Evolutionary conservation across 2,329 filamentous ascomycete genomes (phyloP).

Genomic region (Elsinoe batatas): DNA sequence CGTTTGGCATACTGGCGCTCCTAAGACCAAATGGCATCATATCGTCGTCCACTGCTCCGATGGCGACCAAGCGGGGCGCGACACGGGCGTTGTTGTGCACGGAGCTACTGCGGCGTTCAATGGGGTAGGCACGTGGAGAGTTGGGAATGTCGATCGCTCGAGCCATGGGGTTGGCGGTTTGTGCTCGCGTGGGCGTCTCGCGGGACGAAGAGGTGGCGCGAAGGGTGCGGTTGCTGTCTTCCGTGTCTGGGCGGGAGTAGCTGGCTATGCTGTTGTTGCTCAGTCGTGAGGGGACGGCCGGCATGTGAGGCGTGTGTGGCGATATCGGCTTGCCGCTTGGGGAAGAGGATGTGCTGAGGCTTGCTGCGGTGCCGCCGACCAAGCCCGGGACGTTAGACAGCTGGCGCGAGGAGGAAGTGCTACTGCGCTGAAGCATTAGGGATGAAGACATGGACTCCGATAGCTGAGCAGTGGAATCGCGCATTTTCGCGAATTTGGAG

Average conservation of each 20-base stretch:
- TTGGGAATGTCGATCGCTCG: constrained; percentile 65
- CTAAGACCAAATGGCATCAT: constrained; percentile 52
- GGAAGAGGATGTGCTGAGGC: constrained; percentile 75
- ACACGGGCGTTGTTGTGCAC: constrained; percentile 53
- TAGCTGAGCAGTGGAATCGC: constrained; percentile 76
- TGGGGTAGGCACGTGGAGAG: constrained; percentile 49
- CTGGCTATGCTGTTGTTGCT: constrained; percentile 70
- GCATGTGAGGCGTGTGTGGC: constrained; percentile 83
- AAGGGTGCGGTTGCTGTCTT: constrained; percentile 13
- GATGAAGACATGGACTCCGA: constrained; percentile 93
- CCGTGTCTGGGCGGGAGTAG: constrained; percentile 12
- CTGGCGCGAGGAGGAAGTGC: constrained; percentile 66
- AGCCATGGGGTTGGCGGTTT: constrained; percentile 25
- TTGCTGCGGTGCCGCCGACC: constrained; percentile 46
- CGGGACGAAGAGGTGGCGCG: neutral
- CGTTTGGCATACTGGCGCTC: constrained; percentile 59
- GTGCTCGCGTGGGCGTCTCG: neutral
- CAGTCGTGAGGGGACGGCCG: constrained; percentile 84
- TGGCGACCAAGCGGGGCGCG: constrained; percentile 34
- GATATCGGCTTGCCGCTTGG: constrained; percentile 79
- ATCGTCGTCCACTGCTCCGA: constrained; percentile 43
- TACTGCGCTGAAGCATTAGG: constrained; percentile 71
- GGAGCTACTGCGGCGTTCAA: constrained; percentile 54
- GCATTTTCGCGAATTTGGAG: constrained; percentile 78
- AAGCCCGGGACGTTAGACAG: constrained; percentile 54